Percentiles rank a stretch among this genome's conserved stretches.
Conservation (phyloP, 352 stramenopile species). For the Lagenidium giganteum region DNA sequence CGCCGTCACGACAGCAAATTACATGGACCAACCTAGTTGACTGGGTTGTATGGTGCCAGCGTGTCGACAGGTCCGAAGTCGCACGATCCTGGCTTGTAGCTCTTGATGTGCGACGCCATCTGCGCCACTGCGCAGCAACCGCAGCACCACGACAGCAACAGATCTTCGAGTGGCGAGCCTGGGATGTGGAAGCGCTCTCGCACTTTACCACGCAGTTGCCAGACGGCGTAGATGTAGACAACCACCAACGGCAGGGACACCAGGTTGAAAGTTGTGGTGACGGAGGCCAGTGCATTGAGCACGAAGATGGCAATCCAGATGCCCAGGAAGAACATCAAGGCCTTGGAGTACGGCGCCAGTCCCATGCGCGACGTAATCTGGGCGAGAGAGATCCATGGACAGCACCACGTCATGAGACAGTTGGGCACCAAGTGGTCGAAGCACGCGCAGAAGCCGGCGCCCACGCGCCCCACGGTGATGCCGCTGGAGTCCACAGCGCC, state of each 20-base stretch:
- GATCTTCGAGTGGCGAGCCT: constrained; percentile 24
- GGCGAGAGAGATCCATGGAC: constrained; percentile 21
- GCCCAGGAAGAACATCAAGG: constrained; percentile 12
- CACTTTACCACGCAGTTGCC: constrained; percentile 27
- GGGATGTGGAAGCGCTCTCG: constrained; percentile 37
- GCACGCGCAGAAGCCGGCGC: constrained; percentile 20
- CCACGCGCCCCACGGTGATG: constrained; percentile 15
- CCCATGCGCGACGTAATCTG: constrained; percentile 16
- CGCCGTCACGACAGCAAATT: too few relatives aligned
- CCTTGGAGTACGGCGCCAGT: constrained; percentile 11
- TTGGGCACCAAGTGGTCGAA: constrained; percentile 24
- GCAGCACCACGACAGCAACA: constrained; percentile 30
- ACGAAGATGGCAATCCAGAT: constrained; percentile 1
- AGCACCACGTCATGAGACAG: constrained; percentile 22
- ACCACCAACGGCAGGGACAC: neutral
- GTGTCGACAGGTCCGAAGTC: constrained; percentile 23
- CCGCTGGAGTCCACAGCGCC: neutral
- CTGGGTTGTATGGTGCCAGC: constrained; percentile 31
- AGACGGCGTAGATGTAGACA: constrained; percentile 11
- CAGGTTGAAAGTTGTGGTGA: neutral
- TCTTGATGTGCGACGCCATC: constrained; percentile 54
- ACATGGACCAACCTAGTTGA: too few relatives aligned
- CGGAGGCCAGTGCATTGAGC: neutral
- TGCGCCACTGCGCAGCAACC: constrained; percentile 39
- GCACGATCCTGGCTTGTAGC: constrained; percentile 37